phyloP scores from a whole-genome alignment of 331 rosid species.

The Ulmus americana region DNA sequence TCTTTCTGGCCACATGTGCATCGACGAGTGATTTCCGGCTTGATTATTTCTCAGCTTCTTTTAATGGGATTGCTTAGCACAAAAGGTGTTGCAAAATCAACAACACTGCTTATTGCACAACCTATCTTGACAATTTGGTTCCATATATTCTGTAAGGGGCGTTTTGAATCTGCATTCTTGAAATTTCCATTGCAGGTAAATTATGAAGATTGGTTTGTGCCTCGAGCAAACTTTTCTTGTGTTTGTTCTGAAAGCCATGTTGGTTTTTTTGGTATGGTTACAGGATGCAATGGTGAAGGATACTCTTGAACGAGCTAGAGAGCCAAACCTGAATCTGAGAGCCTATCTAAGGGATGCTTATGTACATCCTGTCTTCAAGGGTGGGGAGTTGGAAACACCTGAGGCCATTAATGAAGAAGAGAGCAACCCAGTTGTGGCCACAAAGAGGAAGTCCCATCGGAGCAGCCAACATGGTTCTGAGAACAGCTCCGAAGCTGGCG shows the following conservation, averaged over 20 bases:
- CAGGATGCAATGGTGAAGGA: conserved; percentile 97
- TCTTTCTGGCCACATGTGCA: conserved; percentile 87
- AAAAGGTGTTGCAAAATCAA: conserved; percentile 43
- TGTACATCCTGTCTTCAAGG: conserved; percentile 65
- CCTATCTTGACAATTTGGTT: conserved; percentile 87
- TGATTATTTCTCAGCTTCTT: conserved; percentile 66
- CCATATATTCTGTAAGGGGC: conserved; percentile 70
- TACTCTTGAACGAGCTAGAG: conserved; percentile 70
- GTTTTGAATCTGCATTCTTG: conserved; percentile 70
- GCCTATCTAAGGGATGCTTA: conserved; percentile 65
- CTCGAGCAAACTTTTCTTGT: background rate
- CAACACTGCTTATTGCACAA: conserved; percentile 49
- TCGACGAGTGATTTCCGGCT: conserved; percentile 57
- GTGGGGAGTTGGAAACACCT: conserved; percentile 25
- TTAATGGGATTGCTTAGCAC: conserved; percentile 75
- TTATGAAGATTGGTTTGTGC: background rate
- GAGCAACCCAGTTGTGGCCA: conserved; percentile 60
- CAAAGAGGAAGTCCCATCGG: conserved; percentile 42
- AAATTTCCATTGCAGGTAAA: conserved; percentile 69
- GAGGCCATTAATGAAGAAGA: conserved; percentile 61
- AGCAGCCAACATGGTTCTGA: conserved; percentile 45
- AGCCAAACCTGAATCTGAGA: conserved; percentile 66
- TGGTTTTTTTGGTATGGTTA: conserved; percentile 17
- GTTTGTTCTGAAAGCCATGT: too few species aligned
- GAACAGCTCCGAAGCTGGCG: conserved; percentile 20